Percentiles rank a stretch among this genome's conserved stretches.
Evolutionary conservation across 768 basidiomycete genomes (phyloP).

Genomic region (Psilocybe cyanescens): DNA sequence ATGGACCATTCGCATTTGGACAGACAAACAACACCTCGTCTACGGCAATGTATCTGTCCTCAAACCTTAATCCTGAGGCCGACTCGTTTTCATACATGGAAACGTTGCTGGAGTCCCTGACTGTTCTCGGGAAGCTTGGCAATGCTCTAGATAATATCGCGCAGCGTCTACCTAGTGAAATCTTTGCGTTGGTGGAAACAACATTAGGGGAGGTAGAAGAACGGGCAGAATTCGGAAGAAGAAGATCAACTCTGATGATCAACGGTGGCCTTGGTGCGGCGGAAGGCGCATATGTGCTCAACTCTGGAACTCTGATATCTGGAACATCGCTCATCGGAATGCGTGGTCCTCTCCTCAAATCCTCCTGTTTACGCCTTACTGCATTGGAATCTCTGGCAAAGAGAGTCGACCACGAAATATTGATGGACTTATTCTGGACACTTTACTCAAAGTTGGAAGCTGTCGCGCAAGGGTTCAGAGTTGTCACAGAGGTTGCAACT

Average conservation of each 20-base stretch:
- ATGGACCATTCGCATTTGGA: not conserved
- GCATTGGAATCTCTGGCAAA: slow-evolving; percentile 77
- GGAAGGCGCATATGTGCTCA: slow-evolving; percentile 59
- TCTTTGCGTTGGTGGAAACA: slow-evolving; percentile 82
- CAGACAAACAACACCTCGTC: slow-evolving; percentile 15
- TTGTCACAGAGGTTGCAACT: slow-evolving; percentile 88
- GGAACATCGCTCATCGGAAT: slow-evolving; percentile 24
- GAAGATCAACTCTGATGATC: slow-evolving; percentile 42
- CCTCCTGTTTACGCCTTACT: slow-evolving; percentile 65
- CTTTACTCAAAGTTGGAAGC: slow-evolving; percentile 95
- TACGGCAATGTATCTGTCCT: slow-evolving; percentile 20
- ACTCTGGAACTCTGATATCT: slow-evolving; percentile 29
- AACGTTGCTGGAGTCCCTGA: slow-evolving; percentile 89
- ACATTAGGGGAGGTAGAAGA: slow-evolving; percentile 94
- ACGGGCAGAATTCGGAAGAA: slow-evolving; percentile 77
- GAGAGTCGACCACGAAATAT: slow-evolving; percentile 79
- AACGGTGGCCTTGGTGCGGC: slow-evolving; percentile 41
- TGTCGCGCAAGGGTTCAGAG: slow-evolving; percentile 86
- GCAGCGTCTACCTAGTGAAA: slow-evolving; percentile 83
- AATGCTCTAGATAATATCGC: slow-evolving; percentile 80
- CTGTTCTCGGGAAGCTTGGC: slow-evolving; percentile 88
- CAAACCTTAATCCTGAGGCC: slow-evolving; percentile 74
- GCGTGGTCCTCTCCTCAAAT: slow-evolving; percentile 40
- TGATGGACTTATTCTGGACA: slow-evolving; percentile 96
- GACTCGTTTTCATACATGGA: slow-evolving; percentile 96